Percentiles rank a stretch among this genome's conserved stretches.
Conservation (phyloP, 306 rosid species). For the Lotus japonicus region DNA sequence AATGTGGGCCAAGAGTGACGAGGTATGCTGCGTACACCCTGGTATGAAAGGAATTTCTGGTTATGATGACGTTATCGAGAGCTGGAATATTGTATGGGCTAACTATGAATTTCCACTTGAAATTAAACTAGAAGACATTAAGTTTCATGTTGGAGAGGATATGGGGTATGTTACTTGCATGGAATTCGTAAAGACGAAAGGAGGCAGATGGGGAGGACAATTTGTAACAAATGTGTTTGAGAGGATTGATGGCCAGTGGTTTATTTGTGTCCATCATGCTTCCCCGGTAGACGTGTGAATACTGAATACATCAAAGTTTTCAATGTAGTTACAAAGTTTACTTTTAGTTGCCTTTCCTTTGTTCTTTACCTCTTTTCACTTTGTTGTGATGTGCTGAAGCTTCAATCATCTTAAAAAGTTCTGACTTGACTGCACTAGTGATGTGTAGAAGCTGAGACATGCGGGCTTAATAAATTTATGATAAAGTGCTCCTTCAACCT, state of each 20-base stretch:
- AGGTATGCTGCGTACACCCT: constrained; percentile 84
- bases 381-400: neutral
- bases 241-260: constrained; percentile 70
- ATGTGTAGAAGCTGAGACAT: constrained; percentile 1
- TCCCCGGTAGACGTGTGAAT: constrained; percentile 70
- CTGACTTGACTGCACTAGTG: neutral
- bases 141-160: constrained; percentile 68
- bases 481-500: neutral
- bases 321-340: neutral
- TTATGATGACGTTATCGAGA: constrained; percentile 71
- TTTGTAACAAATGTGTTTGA: constrained; percentile 84
- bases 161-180: constrained; percentile 80
- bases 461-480: constrained; percentile 12
- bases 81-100: constrained; percentile 94
- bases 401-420: neutral
- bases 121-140: constrained; percentile 69
- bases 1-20: constrained; percentile 65
- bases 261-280: constrained; percentile 78
- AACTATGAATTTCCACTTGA: constrained; percentile 86
- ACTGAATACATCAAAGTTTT: constrained; percentile 22
- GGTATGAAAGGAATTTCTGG: constrained; percentile 79
- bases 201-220: constrained; percentile 93
- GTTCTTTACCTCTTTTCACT: neutral
- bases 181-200: constrained; percentile 82
- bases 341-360: neutral